Evolutionary conservation across 352 stramenopile species (phyloP).

Genomic region (Pythium scleroteichum): DNA sequence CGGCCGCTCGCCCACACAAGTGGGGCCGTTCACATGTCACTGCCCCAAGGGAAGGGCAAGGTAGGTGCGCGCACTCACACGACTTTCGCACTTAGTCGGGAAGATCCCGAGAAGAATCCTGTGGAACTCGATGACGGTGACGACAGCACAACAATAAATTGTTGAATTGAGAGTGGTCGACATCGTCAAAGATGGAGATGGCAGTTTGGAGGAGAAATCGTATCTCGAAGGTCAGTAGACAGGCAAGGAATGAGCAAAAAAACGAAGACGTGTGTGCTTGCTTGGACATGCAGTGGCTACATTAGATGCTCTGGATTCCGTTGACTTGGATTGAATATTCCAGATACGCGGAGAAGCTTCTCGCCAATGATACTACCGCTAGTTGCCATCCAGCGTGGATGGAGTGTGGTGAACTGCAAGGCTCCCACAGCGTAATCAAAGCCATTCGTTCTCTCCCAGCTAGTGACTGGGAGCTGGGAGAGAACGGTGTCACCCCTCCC

Average conservation of each 20-base stretch:
- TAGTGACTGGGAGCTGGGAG: conserved; percentile 1
- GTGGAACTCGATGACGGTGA: conserved; percentile 15
- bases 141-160: conserved; percentile 1
- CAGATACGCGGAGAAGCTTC: too few relatives aligned
- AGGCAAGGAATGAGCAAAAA: conserved; percentile 15
- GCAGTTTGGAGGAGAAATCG: conserved; percentile 3
- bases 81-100: conserved; percentile 27
- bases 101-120: conserved; percentile 22
- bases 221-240: conserved; percentile 24
- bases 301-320: not conserved
- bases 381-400: conserved; percentile 2
- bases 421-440: conserved; percentile 6
- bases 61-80: conserved; percentile 1
- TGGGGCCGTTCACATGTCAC: conserved; percentile 24
- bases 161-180: not conserved
- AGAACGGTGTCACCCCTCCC: too few relatives aligned
- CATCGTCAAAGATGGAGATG: not conserved
- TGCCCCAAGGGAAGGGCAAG: conserved; percentile 8
- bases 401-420: not conserved
- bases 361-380: too few relatives aligned
- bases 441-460: conserved; percentile 7
- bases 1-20: conserved; percentile 16
- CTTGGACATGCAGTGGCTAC: not conserved
- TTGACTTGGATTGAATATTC: too few relatives aligned
- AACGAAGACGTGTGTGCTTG: not conserved